Base-by-base conservation (phyloP, 495 filamentous ascomycete genomes). In the Pseudoneurospora amorphoporcata region DNA sequence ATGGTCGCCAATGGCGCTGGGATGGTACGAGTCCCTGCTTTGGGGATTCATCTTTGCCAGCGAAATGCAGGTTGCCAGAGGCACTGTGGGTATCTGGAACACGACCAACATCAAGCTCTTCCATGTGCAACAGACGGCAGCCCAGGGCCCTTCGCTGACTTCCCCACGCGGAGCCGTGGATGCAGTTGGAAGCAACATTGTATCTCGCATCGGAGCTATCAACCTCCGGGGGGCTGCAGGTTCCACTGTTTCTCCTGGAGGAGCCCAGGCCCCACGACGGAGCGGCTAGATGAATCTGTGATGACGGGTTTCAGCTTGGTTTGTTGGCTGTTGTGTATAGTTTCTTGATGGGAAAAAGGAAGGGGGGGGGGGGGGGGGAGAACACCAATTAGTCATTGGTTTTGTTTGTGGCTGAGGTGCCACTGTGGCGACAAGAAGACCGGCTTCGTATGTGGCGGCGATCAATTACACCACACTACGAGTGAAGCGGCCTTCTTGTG, bases 81-180 rank as follows among this genome's bases (percentile, higher is more conserved):
- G 95, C 39, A 94, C 92, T 2, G 91, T 94, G n/a, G 95, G 95
- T 17, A 90, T 98, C 3, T 99, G 95, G 95, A 98, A 97, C 75
- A 91, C 92, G 19, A 98, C 96, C 5, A 82, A 82, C 2, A 93
- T 99, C 77, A 91, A 91, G 77, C 84, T 99, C 19, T 98, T 99
- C 83, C 90, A 87, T 70, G 94, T 99, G 14, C 93, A 97, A 79
- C 92, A 97, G 77, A 90, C 90, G 37, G 91, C 89, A 3, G 86
- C 90, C 7, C 88, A 92, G 74, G 93, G 93, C 0, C 94, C 95
- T 7, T 92, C 90, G 9, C 80, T 99, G 53, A 88, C 92, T 43
- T 91, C 89, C 23, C 95, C 95, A 0, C 88, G 93, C 74, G 95
- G 95, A 4, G 95, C 94, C 0, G 96, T 99, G 4, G 95, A 99